Conservation (phyloP, 345 rosid species). For the Salix brachista region DNA sequence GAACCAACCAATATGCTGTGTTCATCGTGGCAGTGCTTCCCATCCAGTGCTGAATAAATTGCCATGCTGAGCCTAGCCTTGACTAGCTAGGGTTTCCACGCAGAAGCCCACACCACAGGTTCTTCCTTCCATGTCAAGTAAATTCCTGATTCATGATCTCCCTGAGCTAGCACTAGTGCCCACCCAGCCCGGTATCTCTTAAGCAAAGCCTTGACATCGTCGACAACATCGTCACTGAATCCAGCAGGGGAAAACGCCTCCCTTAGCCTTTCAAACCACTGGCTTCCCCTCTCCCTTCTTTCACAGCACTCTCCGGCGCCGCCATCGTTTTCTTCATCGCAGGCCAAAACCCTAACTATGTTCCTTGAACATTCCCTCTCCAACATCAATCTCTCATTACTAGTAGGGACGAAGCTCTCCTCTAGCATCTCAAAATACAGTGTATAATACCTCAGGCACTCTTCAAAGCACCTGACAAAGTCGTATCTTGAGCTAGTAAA, state of each 20-base stretch:
- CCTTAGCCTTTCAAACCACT: constrained; percentile 49
- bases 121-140: constrained; percentile 73
- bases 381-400: constrained; percentile 64
- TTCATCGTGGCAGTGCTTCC: not conserved
- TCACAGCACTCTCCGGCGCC: constrained; percentile 31
- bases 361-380: constrained; percentile 67
- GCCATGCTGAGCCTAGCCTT: not conserved
- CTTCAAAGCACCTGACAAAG: constrained; percentile 62
- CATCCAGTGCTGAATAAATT: constrained; percentile 1
- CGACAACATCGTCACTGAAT: constrained; percentile 64
- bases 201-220: constrained; percentile 68
- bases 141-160: constrained; percentile 38
- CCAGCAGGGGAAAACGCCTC: constrained; percentile 33
- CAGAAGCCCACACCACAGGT: constrained; percentile 66
- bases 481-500: constrained; percentile 46
- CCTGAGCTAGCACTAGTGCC: constrained; percentile 41
- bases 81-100: constrained; percentile 63
- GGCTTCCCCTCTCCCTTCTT: constrained; percentile 58
- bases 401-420: constrained; percentile 54
- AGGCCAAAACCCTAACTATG: constrained; percentile 71
- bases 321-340: constrained; percentile 22
- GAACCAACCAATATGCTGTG: not conserved
- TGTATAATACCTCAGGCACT: constrained; percentile 59
- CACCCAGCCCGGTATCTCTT: constrained; percentile 61
- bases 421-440: constrained; percentile 69